These are phyloP conservation scores for Lippia alba DNA, from an alignment of 305 asterid species.

Conservation along the genomic window DNA sequence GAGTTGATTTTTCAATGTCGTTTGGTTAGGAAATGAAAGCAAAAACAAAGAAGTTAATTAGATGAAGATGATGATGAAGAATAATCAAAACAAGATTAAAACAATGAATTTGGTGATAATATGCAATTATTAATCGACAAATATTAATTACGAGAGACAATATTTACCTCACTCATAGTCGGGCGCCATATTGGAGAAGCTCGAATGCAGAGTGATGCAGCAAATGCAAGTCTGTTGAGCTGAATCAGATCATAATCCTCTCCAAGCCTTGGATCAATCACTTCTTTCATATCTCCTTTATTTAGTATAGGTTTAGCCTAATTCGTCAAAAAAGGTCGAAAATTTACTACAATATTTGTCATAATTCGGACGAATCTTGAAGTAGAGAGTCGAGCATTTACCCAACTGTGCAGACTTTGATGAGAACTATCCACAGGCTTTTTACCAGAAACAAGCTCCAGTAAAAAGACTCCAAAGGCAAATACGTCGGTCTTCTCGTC, in stretches of 20 bases:
- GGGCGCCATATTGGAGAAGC: slow-evolving; percentile 91
- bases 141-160: background rate
- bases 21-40: background rate
- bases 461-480: slow-evolving; percentile 83
- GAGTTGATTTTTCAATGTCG: slow-evolving; percentile 1
- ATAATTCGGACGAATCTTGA: background rate
- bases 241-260: slow-evolving; percentile 58
- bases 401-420: slow-evolving; percentile 95
- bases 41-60: background rate
- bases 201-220: slow-evolving; percentile 88
- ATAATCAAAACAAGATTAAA: background rate
- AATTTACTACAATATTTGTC: background rate
- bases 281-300: slow-evolving; percentile 63
- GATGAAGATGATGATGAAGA: background rate
- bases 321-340: background rate
- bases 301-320: slow-evolving; percentile 87
- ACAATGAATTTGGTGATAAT: background rate
- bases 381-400: slow-evolving; percentile 34
- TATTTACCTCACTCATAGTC: slow-evolving; percentile 79
- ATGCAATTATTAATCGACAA: background rate
- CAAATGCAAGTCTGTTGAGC: slow-evolving; percentile 69
- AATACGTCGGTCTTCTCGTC: slow-evolving; percentile 96
- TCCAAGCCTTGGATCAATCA: slow-evolving; percentile 76
- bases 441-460: slow-evolving; percentile 88
- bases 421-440: slow-evolving; percentile 87